Base-by-base conservation (phyloP, 179 eudicot genomes). In the Spinacia oleracea region DNA sequence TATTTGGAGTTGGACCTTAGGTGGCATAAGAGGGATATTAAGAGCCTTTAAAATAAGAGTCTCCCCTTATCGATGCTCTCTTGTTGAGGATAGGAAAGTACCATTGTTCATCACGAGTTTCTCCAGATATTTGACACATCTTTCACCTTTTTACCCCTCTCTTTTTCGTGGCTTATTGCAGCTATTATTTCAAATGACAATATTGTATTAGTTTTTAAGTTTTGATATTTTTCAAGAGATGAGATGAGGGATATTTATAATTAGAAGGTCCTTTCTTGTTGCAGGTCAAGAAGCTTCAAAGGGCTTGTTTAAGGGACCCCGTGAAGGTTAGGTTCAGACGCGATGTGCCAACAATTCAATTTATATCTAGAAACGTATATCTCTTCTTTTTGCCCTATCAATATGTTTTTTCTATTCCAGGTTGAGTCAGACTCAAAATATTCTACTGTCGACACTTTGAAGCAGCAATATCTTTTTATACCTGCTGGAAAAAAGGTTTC, bases 251-350 rank as follows among this genome's bases (percentile, higher is more conserved):
- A 6, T 4, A n/a, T 43, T 6, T 70, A 23, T 43, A n/a, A n/a
- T 15, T 25, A 38, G 6, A 64, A 48, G 9, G 46, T 32, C 29
- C 68, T 31, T 66, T 15, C 34, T 23, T 64, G 35, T 32, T 81
- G 82, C 90, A 95, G 98, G 98, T 93, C 79, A 74, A 87, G 76
- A 95, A 95, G 87, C 97, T 95, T 64, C 91, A 95, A 82, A 87
- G 91, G 82, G 97, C 98, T 72, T 90, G 97, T 79, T 79, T 95
- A 64, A 91, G 88, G 83, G 89, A 90, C 81, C 97, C 98, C 66
- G 98, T 91, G 75, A 90, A 89, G 93, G 98, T 91, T 73, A 73
- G 84, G 53, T 60, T 48, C 38, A 2, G 56, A 31, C 81, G 34
- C 38, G 46, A 27, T 25, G 67, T 71, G 46, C 21, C 34, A 14